Evolutionary conservation across 176 grass and related monocot species (phyloP).

Genomic region (Areca catechu): DNA sequence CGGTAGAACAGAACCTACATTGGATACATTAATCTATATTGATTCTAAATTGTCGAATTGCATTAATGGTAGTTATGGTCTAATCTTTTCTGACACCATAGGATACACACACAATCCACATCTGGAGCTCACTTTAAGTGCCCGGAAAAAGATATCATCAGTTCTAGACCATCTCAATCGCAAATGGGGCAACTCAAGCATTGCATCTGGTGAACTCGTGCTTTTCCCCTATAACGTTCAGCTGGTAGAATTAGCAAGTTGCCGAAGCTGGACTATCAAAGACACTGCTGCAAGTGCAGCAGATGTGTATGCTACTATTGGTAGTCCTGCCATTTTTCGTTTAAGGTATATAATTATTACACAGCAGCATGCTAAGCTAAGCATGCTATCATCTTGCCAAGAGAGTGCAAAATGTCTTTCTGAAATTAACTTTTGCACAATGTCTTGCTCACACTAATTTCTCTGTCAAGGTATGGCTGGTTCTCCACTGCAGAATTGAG

Average conservation of each 20-base stretch:
- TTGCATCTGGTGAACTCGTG: conserved; percentile 71
- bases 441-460: conserved; percentile 7
- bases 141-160: conserved; percentile 89
- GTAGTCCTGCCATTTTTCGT: conserved; percentile 82
- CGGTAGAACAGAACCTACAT: too few species aligned
- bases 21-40: too few species aligned
- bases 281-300: conserved; percentile 47
- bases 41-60: too few species aligned
- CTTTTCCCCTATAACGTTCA: conserved; percentile 77
- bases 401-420: too few species aligned
- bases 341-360: conserved; percentile 48
- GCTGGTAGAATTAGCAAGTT: conserved; percentile 64
- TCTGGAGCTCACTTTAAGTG: conserved; percentile 93
- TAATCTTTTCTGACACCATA: conserved; percentile 10
- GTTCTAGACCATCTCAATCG: conserved; percentile 89
- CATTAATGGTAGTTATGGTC: too few species aligned
- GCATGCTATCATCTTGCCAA: too few species aligned
- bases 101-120: conserved; percentile 86
- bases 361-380: too few species aligned
- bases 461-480: conserved; percentile 80
- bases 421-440: background rate
- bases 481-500: conserved; percentile 57
- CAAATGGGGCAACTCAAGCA: conserved; percentile 83
- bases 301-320: conserved; percentile 68
- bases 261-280: conserved; percentile 69